Evolutionary conservation across 176 grass and related monocot species (phyloP), one percentile per base, ranked within the genome.

Genomic region (Alopecurus myosuroides): DNA sequence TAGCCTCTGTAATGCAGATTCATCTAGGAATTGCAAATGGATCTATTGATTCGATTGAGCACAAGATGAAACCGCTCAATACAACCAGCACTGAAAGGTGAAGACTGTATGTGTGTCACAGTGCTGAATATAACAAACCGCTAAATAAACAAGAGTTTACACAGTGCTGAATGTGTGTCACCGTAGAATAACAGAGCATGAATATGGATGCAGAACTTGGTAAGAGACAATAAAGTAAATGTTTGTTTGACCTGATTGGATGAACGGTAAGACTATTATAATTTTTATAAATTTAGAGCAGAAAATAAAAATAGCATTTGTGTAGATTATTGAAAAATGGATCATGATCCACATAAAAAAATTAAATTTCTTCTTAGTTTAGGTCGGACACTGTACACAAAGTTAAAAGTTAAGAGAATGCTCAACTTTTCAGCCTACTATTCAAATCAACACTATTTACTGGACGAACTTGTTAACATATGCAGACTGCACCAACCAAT

Each of bases 221-320:
- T 52, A 74, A 51, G 68, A 74, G 55, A 19, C 53, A 36, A 77
- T 29, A 33, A 17, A 83, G 37, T 36, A 70, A 77, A 58, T n/a
- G 7, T 70, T 73, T 82, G 50, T 69, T 81, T 56, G 23, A 44
- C 12, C 39, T 19, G 58, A 87, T 55, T 81, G 46, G 71, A 30
- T 53, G 20, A 7, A 68, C 30, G 0, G 33, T 13, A 28, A 51
- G 58, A 74, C 30, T 52, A 74, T 7, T 67, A 6, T n/a, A n/a
- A n/a, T n/a, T 57, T 35, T 2, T 45, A 29, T 18, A 82, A 64
- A 87, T 67, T 29, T 53, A 25, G 49, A 53, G 36, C 11, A 12
- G 34, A 3, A 22, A 29, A 9, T 40, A 31, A 56, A 71, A 8
- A 70, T 1, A 25, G 9, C 20, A 68, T 39, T 46, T 67, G 14